A percentile compares a stretch with the other conserved stretches of the same genome.
These are phyloP conservation scores for Castanopsis chinensis DNA, from an alignment of 306 rosid species.

Conservation along the genomic window DNA sequence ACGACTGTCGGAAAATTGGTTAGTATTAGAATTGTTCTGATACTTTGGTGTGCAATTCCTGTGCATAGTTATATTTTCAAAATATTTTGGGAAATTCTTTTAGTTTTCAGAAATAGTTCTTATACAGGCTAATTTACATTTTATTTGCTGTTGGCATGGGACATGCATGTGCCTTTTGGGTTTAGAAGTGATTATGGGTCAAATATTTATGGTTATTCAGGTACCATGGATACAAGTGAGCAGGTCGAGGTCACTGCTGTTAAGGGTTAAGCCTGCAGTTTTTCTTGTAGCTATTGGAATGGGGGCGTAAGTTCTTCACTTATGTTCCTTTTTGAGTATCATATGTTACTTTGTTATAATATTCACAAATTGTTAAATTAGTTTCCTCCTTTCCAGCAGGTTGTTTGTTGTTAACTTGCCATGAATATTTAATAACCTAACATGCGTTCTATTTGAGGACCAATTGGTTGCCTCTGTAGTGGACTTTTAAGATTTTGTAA, in stretches of 20 bases:
- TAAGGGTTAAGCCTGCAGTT: constrained; percentile 75
- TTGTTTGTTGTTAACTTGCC: not conserved
- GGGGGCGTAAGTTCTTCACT: constrained; percentile 61
- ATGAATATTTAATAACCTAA: no score
- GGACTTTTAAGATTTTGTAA: constrained; percentile 3
- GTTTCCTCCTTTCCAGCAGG: not conserved
- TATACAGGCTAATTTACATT: not conserved
- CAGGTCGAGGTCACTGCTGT: constrained; percentile 72
- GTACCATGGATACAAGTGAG: constrained; percentile 98
- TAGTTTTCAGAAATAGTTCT: not conserved
- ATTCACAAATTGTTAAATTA: not conserved
- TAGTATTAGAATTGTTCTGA: not conserved
- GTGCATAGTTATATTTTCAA: not conserved
- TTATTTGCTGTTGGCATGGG: not conserved
- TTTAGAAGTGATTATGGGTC: constrained; percentile 16
- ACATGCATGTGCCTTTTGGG: constrained; percentile 1
- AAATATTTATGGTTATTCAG: constrained; percentile 42
- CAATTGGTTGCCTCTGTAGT: not conserved
- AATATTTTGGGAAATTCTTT: not conserved
- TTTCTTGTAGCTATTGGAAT: constrained; percentile 87
- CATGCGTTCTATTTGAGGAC: not conserved
- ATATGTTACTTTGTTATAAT: constrained; percentile 15
- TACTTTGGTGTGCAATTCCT: not conserved
- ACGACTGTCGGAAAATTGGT: not conserved
- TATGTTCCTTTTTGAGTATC: not conserved